Base-by-base conservation (phyloP, 768 basidiomycete genomes). In the Pulveroboletus frians region DNA sequence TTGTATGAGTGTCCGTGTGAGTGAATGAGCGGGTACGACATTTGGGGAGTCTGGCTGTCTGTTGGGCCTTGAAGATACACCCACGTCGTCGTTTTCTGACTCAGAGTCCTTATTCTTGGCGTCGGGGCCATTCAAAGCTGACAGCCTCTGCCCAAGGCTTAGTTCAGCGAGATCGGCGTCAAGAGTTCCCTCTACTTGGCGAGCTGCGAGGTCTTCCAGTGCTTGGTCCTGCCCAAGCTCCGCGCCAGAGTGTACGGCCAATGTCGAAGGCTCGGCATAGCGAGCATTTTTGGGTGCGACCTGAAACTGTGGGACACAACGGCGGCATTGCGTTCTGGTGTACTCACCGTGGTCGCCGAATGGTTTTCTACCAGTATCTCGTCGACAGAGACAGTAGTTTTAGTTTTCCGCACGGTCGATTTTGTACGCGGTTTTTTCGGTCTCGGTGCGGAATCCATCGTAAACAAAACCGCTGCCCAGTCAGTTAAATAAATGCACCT, bases 1-100 rank as follows among this genome's bases (percentile, higher is more conserved):
- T 71, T 99, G 96, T 50, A 95, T 89, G 42, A 99, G 77, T 23
- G 95, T 94, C 47, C 92, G 85, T 23, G 95, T 91, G 51, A 98
- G 78, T 0, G 95, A 94, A 55, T 85, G 83, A 1, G 91, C 83
- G 32, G 93, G 89, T 17, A 83, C 73, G 35, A 76, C 67, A n/a
- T 73, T 61, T 8, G 64, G 61, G 11, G 72, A 70, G 18, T 46
- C 62, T 42, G 49, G 56, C 26, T 49, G 49, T 49, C 43, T 62
- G 47, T 56, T 18, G 9, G 45, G 41, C 39, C 32, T 54, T 20
- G 59, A 55, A 43, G 56, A 52, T 39, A 31, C n/a, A 44, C 59
- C 67, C 20, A 74, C 73, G 14, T 75, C 72, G 48, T 78, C 81
- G 41, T 76, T 77, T 35, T 78, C 79, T 2, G 73, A 69, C 14